Base-by-base conservation (phyloP, 495 filamentous ascomycete species). In the Saxophila tyrrhenica region DNA sequence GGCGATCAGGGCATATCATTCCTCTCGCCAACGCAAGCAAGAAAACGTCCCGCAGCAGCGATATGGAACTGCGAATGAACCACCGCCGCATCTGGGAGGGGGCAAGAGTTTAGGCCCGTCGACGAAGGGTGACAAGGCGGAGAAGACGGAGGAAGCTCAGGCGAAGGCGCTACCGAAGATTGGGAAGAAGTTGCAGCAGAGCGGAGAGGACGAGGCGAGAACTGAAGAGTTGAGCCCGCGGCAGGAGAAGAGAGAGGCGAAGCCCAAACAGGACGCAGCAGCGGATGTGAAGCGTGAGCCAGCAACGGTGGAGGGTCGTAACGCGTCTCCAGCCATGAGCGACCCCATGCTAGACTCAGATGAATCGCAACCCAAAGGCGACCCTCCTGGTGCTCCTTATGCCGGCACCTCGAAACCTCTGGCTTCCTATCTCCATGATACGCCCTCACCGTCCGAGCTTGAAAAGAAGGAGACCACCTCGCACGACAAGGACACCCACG, bases 11-110 rank as follows among this genome's bases (percentile, higher is more conserved):
- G 29, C 44, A 42, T 54, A 50, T 51, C 66, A 52, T 60, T 61
- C 51, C 71, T 72, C 39, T 62, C 9, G 24, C 23, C 51, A 46
- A 38, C 52, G 49, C 16, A 55, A 50, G 23, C 56, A 62, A 48
- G 60, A 58, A 46, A 60, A 62, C 17, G 44, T 25, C 5, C 42
- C 49, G 22, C 29, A 68, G 29, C 70, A 73, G 51, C 70, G 83
- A 25, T 80, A 83, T 66, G 83, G 83, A 43, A 81, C 78, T 42
- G 82, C 78, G 17, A 78, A 85, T 17, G 80, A 85, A 52, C 83
- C 80, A 39, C 56, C 70, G 29, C 55, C 65, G 39, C 67, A 69
- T 58, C 42, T 67, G 38, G 55, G 58, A 2, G 50, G 48, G 2
- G 57, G 57, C 1, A 60, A 60, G 35, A n/a, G 51, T 3, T 13